Evolutionary conservation across 805 yeast genomes (phyloP), one percentile per base, ranked within the genome.

Genomic region (Ogataea thermomethanolica): DNA sequence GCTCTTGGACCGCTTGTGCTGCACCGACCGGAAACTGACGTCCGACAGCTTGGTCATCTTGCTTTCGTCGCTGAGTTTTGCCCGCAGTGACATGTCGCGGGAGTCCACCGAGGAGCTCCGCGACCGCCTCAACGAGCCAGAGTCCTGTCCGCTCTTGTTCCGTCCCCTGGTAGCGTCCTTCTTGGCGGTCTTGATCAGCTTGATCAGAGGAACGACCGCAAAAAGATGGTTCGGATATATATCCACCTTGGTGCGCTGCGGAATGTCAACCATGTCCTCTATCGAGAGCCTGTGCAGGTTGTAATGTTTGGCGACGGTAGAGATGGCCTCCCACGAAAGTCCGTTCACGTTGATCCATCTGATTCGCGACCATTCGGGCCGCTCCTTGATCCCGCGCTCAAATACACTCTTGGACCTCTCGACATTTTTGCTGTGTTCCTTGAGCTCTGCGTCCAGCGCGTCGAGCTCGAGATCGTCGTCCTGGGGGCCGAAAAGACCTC

Each of bases 221-320:
- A 77, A 78, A n/a, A 73, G 45, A 46, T 73, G 79, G 24, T 58
- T 61, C 3, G 71, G 66, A 45, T 74, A 78, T n/a, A 69, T 58
- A 47, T 78, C 83, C 30, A 69, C 66, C 48, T 78, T 78, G 0
- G 83, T 76, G 21, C 84, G 59, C 43, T 76, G 81, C 4, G 83
- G 82, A 21, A 76, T 67, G 55, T 78, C 83, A 32, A 78, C 71
- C 78, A 78, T 70, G 52, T 78, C 83, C 53, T 78, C 84, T 32
- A 78, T 62, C 0, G 82, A 76, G 33, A 78, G 59, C 17, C 78
- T 67, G 53, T 78, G 84, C 14, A 78, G 56, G 13, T 64, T 55
- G 52, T 67, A 78, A 35, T 60, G 56, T 29, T 66, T 58, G 1
- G 74, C 70, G 29, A 78, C 62, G 0, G 68, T 56, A 7, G 73